Conservation (phyloP, 2,329 filamentous ascomycete genomes). For the Fusarium anguioides region DNA sequence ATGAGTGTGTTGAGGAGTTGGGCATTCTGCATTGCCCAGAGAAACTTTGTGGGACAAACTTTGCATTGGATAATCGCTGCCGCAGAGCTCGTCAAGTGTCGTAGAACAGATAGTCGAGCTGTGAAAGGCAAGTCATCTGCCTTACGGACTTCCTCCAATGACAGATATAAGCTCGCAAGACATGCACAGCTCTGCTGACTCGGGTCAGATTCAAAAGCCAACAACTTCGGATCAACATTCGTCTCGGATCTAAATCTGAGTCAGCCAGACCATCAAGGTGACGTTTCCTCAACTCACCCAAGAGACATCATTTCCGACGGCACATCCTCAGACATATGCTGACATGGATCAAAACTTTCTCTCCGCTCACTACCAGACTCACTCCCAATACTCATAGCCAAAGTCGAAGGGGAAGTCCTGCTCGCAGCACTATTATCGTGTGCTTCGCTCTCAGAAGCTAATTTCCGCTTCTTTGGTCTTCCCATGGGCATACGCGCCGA, state of each 20-base stretch:
- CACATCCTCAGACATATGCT: slow-evolving; percentile 22
- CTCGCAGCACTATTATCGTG: slow-evolving; percentile 13
- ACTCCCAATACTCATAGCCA: slow-evolving; percentile 9
- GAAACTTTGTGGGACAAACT: slow-evolving; percentile 40
- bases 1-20: slow-evolving; percentile 43
- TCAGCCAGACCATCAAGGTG: slow-evolving; percentile 17
- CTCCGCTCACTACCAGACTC: slow-evolving; percentile 22
- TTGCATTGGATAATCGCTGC: slow-evolving; percentile 33
- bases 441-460: slow-evolving; percentile 12
- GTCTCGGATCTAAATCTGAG: slow-evolving; percentile 28
- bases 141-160: slow-evolving; percentile 40
- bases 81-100: slow-evolving; percentile 31
- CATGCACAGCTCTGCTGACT: slow-evolving; percentile 38
- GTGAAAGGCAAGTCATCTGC: slow-evolving; percentile 35
- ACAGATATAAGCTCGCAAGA: slow-evolving; percentile 41
- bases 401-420: slow-evolving; percentile 16
- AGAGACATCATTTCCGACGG: slow-evolving; percentile 13
- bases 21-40: slow-evolving; percentile 46
- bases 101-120: slow-evolving; percentile 27
- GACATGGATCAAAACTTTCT: slow-evolving; percentile 21
- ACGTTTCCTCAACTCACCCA: slow-evolving; percentile 20
- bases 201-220: slow-evolving; percentile 14
- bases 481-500: slow-evolving; percentile 43
- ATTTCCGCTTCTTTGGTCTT: slow-evolving; percentile 43
- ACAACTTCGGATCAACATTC: slow-evolving; percentile 25